phyloP scores from a whole-genome alignment of 1,284 basidiomycete genomes.

The Chondrostereum purpureum region DNA sequence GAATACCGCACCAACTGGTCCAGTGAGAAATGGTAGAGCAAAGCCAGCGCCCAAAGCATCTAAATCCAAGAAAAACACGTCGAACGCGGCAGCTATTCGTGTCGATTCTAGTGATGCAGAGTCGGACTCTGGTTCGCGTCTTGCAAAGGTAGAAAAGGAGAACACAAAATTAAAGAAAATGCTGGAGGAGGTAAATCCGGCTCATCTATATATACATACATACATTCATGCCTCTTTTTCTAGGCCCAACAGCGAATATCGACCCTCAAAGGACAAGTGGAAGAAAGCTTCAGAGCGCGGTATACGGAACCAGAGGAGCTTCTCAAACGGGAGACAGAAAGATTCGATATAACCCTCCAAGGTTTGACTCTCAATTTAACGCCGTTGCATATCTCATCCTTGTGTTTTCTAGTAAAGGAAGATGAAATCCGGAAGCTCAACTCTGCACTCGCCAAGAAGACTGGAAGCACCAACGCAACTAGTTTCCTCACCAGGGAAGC shows the following conservation, averaged over 20 bases:
- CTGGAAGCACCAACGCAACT: conserved; percentile 45
- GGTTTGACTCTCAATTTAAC: conserved; percentile 30
- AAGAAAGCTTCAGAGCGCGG: conserved; percentile 50
- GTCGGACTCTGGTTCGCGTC: neutral
- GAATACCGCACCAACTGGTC: conserved; percentile 18
- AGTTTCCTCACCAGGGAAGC: conserved; percentile 67
- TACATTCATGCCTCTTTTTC: conserved; percentile 7
- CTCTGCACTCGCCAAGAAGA: conserved; percentile 42
- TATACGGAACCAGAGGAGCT: conserved; percentile 57
- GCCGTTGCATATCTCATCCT: neutral
- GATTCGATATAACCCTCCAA: conserved; percentile 43
- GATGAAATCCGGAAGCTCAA: conserved; percentile 51
- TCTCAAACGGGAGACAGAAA: conserved; percentile 37
- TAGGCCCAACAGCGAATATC: conserved; percentile 42
- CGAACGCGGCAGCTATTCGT: conserved; percentile 9
- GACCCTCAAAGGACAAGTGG: conserved; percentile 43
- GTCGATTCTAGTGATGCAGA: neutral
- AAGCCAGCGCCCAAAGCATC: conserved; percentile 15
- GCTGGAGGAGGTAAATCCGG: conserved; percentile 21
- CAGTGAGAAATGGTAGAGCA: conserved; percentile 29
- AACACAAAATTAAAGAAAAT: conserved; percentile 18
- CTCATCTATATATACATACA: neutral
- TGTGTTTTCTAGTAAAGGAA: conserved; percentile 43
- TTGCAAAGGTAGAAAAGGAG: conserved; percentile 1
- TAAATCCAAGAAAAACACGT: conserved; percentile 10